Base-by-base conservation (phyloP, 345 rosid genomes). In the Conringia planisiliqua region DNA sequence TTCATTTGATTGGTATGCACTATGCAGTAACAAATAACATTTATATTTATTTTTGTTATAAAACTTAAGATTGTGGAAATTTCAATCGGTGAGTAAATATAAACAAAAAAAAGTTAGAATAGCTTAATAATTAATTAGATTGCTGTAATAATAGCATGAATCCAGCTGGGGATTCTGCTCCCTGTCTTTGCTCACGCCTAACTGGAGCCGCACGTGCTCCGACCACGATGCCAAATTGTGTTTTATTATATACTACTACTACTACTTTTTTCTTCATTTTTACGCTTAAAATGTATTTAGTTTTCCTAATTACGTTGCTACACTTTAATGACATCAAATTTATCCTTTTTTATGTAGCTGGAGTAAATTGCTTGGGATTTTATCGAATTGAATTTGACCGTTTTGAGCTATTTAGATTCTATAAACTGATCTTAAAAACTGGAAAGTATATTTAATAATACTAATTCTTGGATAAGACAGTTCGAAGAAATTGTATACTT, bases 171-270 rank as follows among this genome's bases (percentile, higher is more conserved):
- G 44, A 72, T 77, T 54, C 57, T 73, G 80, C 79, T 80, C 30
- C 58, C 77, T 65, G 81, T 59, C 64, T 72, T 66, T 66, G 58
- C 39, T 78, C 84, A 76, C 66, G 80, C 79, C 69, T 56, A 42
- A 79, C 82, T 83, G 87, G 82, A 86, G 12, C 74, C 77, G 66
- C 89, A 84, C 80, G 83, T 82, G 86, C 68, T 62, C 78, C 43
- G 39, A 22, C 36, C 80, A 54, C 78, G 7, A 36, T 57, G 33
- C 72, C 73, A 39, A 55, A 9, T 39, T 65, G 42, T 36, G 35
- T 54, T 2, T 17, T 27, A 7, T 11, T 13, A 11, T 12, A n/a
- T n/a, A n/a, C n/a, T n/a, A n/a, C n/a, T n/a, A n/a, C n/a, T n/a
- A n/a, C n/a, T n/a, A n/a, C n/a, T n/a, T n/a, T n/a, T 30, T 13